A percentile compares a stretch with the other conserved stretches of the same genome.
Conservation (phyloP, 2,329 filamentous ascomycete genomes). For the Canariomyces notabilis region DNA sequence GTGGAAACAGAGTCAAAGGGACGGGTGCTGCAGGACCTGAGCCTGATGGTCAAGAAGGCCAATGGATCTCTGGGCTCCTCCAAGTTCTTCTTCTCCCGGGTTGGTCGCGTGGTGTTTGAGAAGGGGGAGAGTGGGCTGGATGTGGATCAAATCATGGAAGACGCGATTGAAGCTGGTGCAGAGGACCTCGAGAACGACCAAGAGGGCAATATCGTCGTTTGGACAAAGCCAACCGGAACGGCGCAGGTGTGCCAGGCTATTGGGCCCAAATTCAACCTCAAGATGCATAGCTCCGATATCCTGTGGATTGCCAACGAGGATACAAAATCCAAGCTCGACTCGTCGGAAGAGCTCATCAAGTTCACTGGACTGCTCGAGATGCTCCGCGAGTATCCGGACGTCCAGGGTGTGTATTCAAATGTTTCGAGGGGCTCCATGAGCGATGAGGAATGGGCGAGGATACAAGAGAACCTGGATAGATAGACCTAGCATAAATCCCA, state of each 20-base stretch:
- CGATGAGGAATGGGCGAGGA: conserved; percentile 50
- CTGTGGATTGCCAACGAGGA: conserved; percentile 82
- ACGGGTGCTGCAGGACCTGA: conserved; percentile 68
- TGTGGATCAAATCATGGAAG: conserved; percentile 72
- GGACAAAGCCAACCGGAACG: conserved; percentile 62
- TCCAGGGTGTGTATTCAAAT: conserved; percentile 79
- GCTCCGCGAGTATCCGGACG: conserved; percentile 62
- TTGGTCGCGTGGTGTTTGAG: conserved; percentile 69
- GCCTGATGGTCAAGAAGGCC: conserved; percentile 62
- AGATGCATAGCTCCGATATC: conserved; percentile 71
- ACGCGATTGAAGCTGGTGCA: conserved; percentile 78
- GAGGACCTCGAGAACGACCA: conserved; percentile 65
- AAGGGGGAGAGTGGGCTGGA: conserved; percentile 47
- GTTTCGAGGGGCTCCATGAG: conserved; percentile 44
- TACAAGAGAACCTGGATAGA: conserved; percentile 49
- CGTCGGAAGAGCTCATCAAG: conserved; percentile 47
- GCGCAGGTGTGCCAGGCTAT: conserved; percentile 60
- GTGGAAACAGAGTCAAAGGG: conserved; percentile 78
- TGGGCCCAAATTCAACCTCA: conserved; percentile 57
- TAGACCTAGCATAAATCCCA: too few relatives aligned
- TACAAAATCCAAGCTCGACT: conserved; percentile 61
- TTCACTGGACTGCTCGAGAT: conserved; percentile 56
- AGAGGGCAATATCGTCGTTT: conserved; percentile 66
- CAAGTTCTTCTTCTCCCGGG: conserved; percentile 78
- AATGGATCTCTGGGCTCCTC: conserved; percentile 69